Evolutionary conservation across 2,329 filamentous ascomycete species (phyloP).

Genomic region (Chlorencoelia australis): DNA sequence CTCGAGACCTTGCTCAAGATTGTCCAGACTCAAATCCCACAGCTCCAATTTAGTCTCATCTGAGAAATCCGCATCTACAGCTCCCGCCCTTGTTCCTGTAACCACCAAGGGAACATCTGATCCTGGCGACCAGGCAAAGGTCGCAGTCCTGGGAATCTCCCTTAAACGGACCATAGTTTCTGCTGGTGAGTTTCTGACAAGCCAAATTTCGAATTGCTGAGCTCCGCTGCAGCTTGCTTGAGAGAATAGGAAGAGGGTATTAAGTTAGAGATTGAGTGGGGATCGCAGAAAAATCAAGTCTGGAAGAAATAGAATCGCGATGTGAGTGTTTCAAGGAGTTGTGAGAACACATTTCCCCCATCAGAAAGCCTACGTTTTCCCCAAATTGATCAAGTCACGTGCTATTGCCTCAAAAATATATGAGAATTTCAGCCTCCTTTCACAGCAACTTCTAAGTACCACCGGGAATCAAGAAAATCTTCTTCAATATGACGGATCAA

Average conservation of each 20-base stretch:
- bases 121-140: slow-evolving; percentile 92
- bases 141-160: slow-evolving; percentile 92
- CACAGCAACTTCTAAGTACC: too few relatives aligned
- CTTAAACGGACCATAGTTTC: slow-evolving; percentile 79
- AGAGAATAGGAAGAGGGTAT: too few relatives aligned
- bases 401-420: too few relatives aligned
- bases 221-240: slow-evolving; percentile 3
- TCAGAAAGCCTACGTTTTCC: too few relatives aligned
- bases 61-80: slow-evolving; percentile 94
- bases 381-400: too few relatives aligned
- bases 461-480: too few relatives aligned
- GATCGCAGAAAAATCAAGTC: too few relatives aligned
- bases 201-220: slow-evolving; percentile 5
- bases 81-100: slow-evolving; percentile 88
- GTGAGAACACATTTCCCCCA: too few relatives aligned
- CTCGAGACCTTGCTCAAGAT: slow-evolving; percentile 65
- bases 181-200: slow-evolving; percentile 3
- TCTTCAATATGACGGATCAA: slow-evolving; percentile 63
- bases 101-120: slow-evolving; percentile 71
- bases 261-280: too few relatives aligned
- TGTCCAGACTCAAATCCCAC: slow-evolving; percentile 85
- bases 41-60: slow-evolving; percentile 94
- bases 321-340: too few relatives aligned
- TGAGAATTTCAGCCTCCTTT: too few relatives aligned
- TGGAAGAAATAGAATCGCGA: too few relatives aligned